Conservation (phyloP, 1,284 basidiomycete genomes). For the Cystobasidium pallidum region DNA sequence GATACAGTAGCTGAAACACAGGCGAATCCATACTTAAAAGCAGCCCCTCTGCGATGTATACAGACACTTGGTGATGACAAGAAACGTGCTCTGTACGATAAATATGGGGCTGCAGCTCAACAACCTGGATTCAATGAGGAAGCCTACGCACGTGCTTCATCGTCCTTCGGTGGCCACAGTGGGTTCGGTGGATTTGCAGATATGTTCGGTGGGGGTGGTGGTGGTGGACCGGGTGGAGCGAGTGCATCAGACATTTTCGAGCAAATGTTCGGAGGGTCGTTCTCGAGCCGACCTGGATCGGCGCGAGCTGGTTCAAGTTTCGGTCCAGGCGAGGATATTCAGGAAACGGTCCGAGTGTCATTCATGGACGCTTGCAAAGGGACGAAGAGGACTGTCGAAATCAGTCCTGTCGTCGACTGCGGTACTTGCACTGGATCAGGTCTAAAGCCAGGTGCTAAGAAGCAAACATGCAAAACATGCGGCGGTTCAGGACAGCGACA, state of each 20-base stretch:
- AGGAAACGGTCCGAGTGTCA: conserved; percentile 72
- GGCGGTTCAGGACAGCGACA: conserved; percentile 85
- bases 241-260: conserved; percentile 73
- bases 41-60: not conserved
- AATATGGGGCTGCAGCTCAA: conserved; percentile 91
- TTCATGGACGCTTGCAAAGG: conserved; percentile 97
- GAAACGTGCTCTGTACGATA: conserved; percentile 90
- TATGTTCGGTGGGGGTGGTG: conserved; percentile 65
- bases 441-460: conserved; percentile 82
- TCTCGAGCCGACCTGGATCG: conserved; percentile 58
- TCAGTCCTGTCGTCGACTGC: conserved; percentile 84
- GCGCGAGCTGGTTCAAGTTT: conserved; percentile 46
- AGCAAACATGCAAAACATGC: conserved; percentile 78
- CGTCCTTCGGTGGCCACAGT: conserved; percentile 60
- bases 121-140: conserved; percentile 92
- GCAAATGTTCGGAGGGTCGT: conserved; percentile 74
- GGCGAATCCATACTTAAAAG: too few relatives aligned
- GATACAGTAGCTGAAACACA: too few relatives aligned
- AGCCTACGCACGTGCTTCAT: conserved; percentile 65
- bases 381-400: conserved; percentile 72
- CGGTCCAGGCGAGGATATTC: conserved; percentile 78
- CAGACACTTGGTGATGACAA: conserved; percentile 90
- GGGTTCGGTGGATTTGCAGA: conserved; percentile 72
- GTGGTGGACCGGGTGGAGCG: conserved; percentile 59
- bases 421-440: conserved; percentile 82